These are phyloP conservation scores for Euphorbia pulcherrima DNA, from an alignment of 345 rosid genomes.

Conservation along the genomic window DNA sequence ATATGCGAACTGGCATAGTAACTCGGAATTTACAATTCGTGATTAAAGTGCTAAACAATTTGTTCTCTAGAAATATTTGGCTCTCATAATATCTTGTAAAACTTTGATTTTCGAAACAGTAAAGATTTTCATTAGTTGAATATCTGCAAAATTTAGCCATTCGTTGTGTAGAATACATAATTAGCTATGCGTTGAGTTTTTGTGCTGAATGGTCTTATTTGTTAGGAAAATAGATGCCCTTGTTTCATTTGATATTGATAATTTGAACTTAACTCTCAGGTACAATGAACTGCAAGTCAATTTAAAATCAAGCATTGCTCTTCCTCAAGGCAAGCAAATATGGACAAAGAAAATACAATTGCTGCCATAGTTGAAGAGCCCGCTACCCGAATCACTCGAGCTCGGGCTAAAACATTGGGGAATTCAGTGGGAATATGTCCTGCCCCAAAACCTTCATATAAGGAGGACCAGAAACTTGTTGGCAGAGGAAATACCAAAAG, in stretches of 20 bases:
- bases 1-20: not conserved
- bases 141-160: no score
- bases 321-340: conserved; percentile 41
- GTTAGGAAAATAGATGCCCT: not conserved
- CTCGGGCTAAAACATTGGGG: conserved; percentile 64
- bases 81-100: not conserved
- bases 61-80: not conserved
- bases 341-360: conserved; percentile 55
- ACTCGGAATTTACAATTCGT: no score
- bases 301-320: conserved; percentile 33
- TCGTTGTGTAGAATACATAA: not conserved
- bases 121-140: not conserved
- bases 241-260: not conserved
- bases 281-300: conserved; percentile 33
- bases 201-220: not conserved
- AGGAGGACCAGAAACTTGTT: conserved; percentile 56
- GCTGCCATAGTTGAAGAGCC: conserved; percentile 37
- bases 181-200: not conserved
- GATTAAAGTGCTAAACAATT: not conserved
- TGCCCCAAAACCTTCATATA: conserved; percentile 53
- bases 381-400: conserved; percentile 55
- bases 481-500: conserved; percentile 37
- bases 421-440: conserved; percentile 39
- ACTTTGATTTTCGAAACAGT: not conserved
- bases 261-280: conserved; percentile 19